Conservation (phyloP, 495 filamentous ascomycete genomes). For the Penicillium coprophilum region DNA sequence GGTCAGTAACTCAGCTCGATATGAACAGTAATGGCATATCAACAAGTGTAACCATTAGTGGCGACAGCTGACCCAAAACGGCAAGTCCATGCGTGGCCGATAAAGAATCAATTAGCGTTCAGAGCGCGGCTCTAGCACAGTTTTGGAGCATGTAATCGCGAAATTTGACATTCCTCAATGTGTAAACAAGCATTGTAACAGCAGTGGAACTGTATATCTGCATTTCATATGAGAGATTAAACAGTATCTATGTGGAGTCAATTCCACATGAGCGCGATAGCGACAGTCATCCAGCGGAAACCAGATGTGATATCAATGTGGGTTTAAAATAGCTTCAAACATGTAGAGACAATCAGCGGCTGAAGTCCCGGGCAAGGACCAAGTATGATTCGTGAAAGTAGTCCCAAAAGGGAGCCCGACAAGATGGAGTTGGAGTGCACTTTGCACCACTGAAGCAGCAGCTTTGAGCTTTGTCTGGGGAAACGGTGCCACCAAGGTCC, state of each 20-base stretch:
- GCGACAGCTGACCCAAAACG: slow-evolving; percentile 17
- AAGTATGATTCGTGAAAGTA: not conserved
- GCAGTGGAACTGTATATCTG: not conserved
- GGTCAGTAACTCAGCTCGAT: not conserved
- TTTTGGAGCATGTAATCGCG: not conserved
- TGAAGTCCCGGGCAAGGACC: not conserved
- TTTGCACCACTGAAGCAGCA: slow-evolving; percentile 8
- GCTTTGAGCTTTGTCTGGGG: not conserved
- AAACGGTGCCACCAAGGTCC: slow-evolving; percentile 8
- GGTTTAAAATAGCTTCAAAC: not conserved
- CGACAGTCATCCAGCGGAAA: not conserved
- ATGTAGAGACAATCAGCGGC: not conserved
- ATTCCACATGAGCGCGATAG: not conserved
- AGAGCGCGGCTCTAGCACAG: slow-evolving; percentile 8
- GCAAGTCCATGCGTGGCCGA: slow-evolving; percentile 26
- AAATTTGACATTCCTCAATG: not conserved
- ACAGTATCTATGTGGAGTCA: not conserved
- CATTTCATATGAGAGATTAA: not conserved
- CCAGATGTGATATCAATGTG: slow-evolving; percentile 2
- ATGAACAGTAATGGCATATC: not conserved
- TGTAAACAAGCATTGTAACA: not conserved
- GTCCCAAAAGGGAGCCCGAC: slow-evolving; percentile 6
- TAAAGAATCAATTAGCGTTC: slow-evolving; percentile 21
- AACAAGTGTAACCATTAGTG: slow-evolving; percentile 18
- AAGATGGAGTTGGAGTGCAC: slow-evolving; percentile 9